These are phyloP conservation scores for Penicillium coprophilum DNA, from an alignment of 495 filamentous ascomycete species.

Conservation along the genomic window DNA sequence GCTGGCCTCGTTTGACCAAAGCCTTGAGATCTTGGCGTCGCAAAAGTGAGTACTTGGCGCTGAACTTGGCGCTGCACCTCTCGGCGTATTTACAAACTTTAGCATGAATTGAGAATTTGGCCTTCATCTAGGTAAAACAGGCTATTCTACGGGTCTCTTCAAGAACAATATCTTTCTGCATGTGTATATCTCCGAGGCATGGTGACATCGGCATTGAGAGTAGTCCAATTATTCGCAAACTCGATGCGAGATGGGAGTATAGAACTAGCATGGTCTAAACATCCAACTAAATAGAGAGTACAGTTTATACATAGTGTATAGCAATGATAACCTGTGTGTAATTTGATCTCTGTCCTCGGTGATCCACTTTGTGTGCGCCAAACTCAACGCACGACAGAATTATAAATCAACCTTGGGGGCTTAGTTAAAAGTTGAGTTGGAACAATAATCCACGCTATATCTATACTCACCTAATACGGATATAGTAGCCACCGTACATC, in stretches of 20 bases:
- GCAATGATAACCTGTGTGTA: not conserved
- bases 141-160: not conserved
- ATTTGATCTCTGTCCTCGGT: not conserved
- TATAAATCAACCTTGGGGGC: no score
- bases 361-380: no score
- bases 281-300: not conserved
- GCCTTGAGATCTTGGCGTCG: conserved; percentile 1
- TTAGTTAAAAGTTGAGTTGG: no score
- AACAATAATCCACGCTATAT: no score
- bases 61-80: not conserved
- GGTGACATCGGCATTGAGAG: not conserved
- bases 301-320: not conserved
- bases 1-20: not conserved
- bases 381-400: no score
- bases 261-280: not conserved
- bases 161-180: no score
- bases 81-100: not conserved
- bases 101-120: not conserved
- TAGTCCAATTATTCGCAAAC: not conserved
- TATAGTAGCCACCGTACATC: no score
- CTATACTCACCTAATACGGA: no score
- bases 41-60: conserved; percentile 3
- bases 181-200: not conserved
- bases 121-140: not conserved
- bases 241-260: not conserved